Base-by-base conservation (phyloP, 2,329 filamentous ascomycete genomes). In the Hypoxylon sp. region DNA sequence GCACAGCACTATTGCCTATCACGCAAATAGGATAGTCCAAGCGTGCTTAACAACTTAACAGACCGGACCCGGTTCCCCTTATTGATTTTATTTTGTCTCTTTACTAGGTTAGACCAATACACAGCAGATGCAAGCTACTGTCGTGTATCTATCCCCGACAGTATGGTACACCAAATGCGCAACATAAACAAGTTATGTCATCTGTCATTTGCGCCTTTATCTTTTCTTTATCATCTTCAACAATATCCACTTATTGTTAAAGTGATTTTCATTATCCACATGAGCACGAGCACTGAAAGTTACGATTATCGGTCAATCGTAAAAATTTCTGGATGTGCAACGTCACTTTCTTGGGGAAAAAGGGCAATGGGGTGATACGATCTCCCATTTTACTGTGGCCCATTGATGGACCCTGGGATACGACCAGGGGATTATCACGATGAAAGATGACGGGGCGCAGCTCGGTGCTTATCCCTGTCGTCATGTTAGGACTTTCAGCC, bases 391-490 rank as follows among this genome's bases (percentile, higher is more conserved):
- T 63, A 52, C 34, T 67, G 43, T 68, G 52, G 52, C 43, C 23
- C 60, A 48, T 64, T 43, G 63, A 71, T 69, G 48, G 50, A 50
- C 63, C 55, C 65, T 65, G 13, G 68, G 68, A 70, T 70, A 68
- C 65, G 63, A 67, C 60, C 68, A 67, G 60, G 68, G 67, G 49
- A 58, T 17, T 59, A 60, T 71, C 63, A 69, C 63, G 66, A 71
- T 69, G 63, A 41, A 60, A 71, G 60, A 66, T 66, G 60, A 63
- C 59, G 65, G 65, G 68, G 68, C 68, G 63, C 68, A 70, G 68
- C 49, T 51, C 50, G n/a, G 55, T 30, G 60, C 48, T 65, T 3
- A 19, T 19, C 59, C 63, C 38, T 68, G 50, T 57, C 28, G 21
- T 11, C n/a, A 34, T 48, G 28, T 21, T 49, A 28, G 56, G 53